A percentile compares a stretch with the other conserved stretches of the same genome.
Evolutionary conservation across 1,284 basidiomycete genomes (phyloP).

Genomic region (Ceratobasidium sp.): DNA sequence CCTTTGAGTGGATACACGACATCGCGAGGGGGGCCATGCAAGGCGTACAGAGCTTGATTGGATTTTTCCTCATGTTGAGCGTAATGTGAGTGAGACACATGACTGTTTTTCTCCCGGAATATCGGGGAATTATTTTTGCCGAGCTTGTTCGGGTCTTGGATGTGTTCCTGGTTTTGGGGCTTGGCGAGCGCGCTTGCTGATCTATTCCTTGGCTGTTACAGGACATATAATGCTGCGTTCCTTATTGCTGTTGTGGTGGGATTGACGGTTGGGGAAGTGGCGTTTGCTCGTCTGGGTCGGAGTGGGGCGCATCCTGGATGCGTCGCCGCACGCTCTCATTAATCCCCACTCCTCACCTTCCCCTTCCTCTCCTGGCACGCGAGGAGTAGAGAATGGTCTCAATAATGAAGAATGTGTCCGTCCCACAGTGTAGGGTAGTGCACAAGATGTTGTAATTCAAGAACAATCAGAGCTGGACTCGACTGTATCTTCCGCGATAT

Average conservation of each 20-base stretch:
- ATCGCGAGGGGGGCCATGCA: conserved; percentile 71
- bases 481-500: background rate
- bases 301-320: conserved; percentile 36
- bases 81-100: conserved; percentile 72
- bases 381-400: too few relatives aligned
- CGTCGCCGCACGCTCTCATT: conserved; percentile 34
- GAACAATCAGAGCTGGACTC: background rate
- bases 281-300: conserved; percentile 65
- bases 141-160: too few relatives aligned
- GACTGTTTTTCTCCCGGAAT: too few relatives aligned
- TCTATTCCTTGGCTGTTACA: conserved; percentile 53
- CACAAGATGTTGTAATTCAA: background rate
- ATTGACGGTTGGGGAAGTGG: conserved; percentile 73
- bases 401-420: too few relatives aligned
- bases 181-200: background rate
- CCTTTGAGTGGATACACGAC: conserved; percentile 73
- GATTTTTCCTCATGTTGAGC: conserved; percentile 75
- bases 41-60: conserved; percentile 68
- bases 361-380: too few relatives aligned
- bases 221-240: conserved; percentile 80
- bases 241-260: conserved; percentile 75
- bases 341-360: background rate
- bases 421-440: too few relatives aligned
- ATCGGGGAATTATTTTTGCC: too few relatives aligned
- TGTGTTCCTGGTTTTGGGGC: background rate